These are phyloP conservation scores for Xylaria nigripes DNA, from an alignment of 495 filamentous ascomycete genomes.

Conservation along the genomic window DNA sequence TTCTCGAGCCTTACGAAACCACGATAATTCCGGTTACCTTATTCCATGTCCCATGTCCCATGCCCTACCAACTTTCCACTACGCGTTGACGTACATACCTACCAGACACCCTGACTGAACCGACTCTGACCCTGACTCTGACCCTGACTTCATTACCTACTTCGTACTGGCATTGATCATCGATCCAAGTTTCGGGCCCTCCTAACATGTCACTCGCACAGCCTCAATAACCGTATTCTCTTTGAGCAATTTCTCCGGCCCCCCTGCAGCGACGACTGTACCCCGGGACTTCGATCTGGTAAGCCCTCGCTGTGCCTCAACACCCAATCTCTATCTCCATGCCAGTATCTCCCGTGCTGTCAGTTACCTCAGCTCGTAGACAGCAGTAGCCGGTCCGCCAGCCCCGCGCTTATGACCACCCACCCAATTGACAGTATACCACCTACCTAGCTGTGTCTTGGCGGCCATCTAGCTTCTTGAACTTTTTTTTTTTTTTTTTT, in stretches of 20 bases:
- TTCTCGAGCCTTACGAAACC: slow-evolving; percentile 7
- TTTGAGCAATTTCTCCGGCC: slow-evolving; percentile 10
- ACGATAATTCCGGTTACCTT: not conserved
- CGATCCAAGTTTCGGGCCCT: not conserved
- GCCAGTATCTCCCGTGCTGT: not conserved
- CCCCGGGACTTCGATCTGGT: not conserved
- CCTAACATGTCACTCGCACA: slow-evolving; percentile 2
- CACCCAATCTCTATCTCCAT: not conserved
- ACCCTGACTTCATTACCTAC: too few species aligned
- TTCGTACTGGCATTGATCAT: too few species aligned
- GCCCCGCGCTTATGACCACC: slow-evolving; percentile 8
- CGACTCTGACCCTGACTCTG: too few species aligned
- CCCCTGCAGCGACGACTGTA: slow-evolving; percentile 1
- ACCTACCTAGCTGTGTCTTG: not conserved
- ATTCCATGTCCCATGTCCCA: too few species aligned
- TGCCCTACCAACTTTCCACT: not conserved
- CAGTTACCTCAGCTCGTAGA: not conserved
- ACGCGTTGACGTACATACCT: not conserved
- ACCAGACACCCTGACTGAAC: not conserved
- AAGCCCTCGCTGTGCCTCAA: not conserved
- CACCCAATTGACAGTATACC: not conserved
- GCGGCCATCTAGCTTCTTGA: slow-evolving; percentile 3
- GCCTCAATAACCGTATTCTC: slow-evolving; percentile 2
- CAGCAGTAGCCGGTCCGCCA: not conserved
- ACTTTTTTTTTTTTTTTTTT: not conserved